A percentile compares a stretch with the other conserved stretches of the same genome.
Evolutionary conservation across 192 early-diverging fungal genomes (phyloP).

Genomic region (Mortierella antarctica): DNA sequence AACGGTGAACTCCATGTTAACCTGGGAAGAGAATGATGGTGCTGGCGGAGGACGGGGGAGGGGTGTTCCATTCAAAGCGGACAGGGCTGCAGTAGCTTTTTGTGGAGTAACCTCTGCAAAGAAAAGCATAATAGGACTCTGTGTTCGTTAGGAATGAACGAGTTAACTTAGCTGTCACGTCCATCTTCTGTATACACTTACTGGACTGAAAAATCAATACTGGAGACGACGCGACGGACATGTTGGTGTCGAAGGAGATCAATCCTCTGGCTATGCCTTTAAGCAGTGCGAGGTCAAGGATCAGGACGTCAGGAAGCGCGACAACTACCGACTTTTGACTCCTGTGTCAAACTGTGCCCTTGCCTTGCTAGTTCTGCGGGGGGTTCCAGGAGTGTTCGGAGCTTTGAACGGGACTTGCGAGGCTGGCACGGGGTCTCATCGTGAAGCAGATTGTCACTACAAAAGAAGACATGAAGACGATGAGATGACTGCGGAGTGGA

Average conservation of each 20-base stretch:
- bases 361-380: neutral
- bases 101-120: slow-evolving; percentile 12
- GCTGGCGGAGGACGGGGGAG: slow-evolving; percentile 9
- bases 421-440: no score
- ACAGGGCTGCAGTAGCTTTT: slow-evolving; percentile 6
- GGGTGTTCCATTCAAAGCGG: slow-evolving; percentile 5
- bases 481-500: no score
- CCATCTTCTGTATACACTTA: slow-evolving; percentile 5
- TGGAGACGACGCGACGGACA: slow-evolving; percentile 6
- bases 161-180: slow-evolving; percentile 1
- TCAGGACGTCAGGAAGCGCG: neutral
- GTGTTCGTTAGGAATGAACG: slow-evolving; percentile 8
- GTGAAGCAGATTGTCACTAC: no score
- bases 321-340: neutral
- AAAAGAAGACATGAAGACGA: no score
- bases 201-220: slow-evolving; percentile 2
- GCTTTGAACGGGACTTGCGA: no score
- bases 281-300: neutral
- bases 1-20: neutral
- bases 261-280: slow-evolving; percentile 13
- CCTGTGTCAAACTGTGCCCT: slow-evolving; percentile 8
- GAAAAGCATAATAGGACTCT: slow-evolving; percentile 1
- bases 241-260: slow-evolving; percentile 9
- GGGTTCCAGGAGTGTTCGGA: neutral
- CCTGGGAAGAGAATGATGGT: slow-evolving; percentile 4